phyloP scores from a whole-genome alignment of 306 rosid genomes.

The Prunus padus region DNA sequence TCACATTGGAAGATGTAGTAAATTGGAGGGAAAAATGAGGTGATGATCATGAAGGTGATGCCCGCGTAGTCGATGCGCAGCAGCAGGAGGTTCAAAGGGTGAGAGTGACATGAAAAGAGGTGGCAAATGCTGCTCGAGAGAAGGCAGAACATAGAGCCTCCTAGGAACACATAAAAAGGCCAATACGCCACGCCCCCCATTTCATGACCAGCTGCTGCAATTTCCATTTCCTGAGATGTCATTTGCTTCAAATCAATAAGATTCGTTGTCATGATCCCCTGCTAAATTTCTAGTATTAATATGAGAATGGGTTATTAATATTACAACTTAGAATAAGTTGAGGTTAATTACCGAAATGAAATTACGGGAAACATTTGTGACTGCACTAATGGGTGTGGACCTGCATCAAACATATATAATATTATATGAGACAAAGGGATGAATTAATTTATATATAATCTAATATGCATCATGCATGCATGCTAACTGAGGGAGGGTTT shows the following conservation, averaged over 20 bases:
- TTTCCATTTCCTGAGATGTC: conserved; percentile 40
- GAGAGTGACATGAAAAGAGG: conserved; percentile 90
- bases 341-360: conserved; percentile 41
- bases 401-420: conserved; percentile 31
- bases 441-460: neutral
- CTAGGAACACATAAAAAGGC: conserved; percentile 90
- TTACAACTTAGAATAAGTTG: neutral
- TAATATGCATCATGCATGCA: too few relatives aligned
- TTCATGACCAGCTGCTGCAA: neutral
- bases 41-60: conserved; percentile 82
- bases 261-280: conserved; percentile 49
- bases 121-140: conserved; percentile 91
- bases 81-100: conserved; percentile 48
- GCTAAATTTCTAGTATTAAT: conserved; percentile 14
- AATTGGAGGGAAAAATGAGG: conserved; percentile 93
- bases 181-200: conserved; percentile 42
- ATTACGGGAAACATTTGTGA: conserved; percentile 59
- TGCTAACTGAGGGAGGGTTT: too few relatives aligned
- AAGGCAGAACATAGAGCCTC: conserved; percentile 93
- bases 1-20: conserved; percentile 88
- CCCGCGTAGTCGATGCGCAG: conserved; percentile 77
- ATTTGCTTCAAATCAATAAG: conserved; percentile 50
- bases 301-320: too few relatives aligned
- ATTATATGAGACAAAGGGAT: neutral
- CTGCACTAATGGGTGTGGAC: conserved; percentile 47